These are phyloP conservation scores for Wickerhamomyces sydowiorum DNA, from an alignment of 805 yeast species.

Conservation along the genomic window DNA sequence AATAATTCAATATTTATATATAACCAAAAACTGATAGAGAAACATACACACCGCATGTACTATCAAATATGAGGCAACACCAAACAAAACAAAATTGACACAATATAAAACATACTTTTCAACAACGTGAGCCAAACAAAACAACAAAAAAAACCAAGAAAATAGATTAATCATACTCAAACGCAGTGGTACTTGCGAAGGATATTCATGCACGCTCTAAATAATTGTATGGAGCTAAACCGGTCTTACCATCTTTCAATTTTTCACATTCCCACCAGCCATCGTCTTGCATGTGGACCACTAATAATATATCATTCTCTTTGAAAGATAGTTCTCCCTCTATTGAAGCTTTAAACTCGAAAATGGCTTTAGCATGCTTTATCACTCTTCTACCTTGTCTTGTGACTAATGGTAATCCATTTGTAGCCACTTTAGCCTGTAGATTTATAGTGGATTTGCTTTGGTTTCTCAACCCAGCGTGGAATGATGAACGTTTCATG, in stretches of 20 bases:
- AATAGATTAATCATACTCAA: neutral
- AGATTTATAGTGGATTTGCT: conserved; percentile 20
- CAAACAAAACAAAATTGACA: too few species aligned
- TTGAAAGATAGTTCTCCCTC: conserved; percentile 57
- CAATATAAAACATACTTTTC: too few species aligned
- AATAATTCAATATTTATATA: too few species aligned
- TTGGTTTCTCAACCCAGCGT: conserved; percentile 18
- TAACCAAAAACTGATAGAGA: too few species aligned
- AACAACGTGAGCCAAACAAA: neutral
- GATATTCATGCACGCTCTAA: conserved; percentile 16
- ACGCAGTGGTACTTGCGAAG: too few species aligned
- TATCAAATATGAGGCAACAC: too few species aligned
- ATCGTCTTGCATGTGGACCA: conserved; percentile 55
- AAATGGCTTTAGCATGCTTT: conserved; percentile 47
- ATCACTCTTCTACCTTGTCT: conserved; percentile 50
- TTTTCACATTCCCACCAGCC: conserved; percentile 76
- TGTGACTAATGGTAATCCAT: conserved; percentile 40
- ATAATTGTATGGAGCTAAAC: conserved; percentile 63
- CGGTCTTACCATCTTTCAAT: conserved; percentile 30
- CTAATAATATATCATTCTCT: conserved; percentile 49
- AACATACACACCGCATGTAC: too few species aligned
- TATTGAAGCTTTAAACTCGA: conserved; percentile 52
- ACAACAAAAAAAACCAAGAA: neutral
- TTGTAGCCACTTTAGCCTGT: conserved; percentile 18
- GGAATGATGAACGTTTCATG: conserved; percentile 21